Evolutionary conservation across 768 basidiomycete species (phyloP), one percentile per base, ranked within the genome.

Genomic region (Boletus vermiculosoides): DNA sequence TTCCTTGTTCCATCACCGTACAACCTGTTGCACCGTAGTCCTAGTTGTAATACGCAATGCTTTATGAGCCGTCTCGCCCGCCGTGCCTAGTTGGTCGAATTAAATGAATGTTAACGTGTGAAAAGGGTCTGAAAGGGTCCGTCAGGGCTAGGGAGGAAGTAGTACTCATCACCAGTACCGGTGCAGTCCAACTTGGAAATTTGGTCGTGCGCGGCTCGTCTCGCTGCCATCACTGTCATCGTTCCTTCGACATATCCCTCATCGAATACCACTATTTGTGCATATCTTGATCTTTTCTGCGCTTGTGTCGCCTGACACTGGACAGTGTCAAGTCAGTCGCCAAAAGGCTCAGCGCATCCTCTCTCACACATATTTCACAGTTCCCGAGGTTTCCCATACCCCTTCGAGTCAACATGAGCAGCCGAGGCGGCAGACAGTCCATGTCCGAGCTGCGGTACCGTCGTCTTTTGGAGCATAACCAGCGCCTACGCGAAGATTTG

Each of bases 361-460:
- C 44, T 41, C 58, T 56, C 34, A 56, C 59, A 33, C 50, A 30
- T 5, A 44, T 50, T 25, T 23, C 53, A 30, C 23, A 51, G 53
- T 28, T 39, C 4, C 42, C 36, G 40, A 54, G n/a, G 31, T 44
- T 51, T 45, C 47, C 41, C 46, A 28, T 56, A 37, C 55, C 51
- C 44, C 41, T 5, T 36, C 30, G 7, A 57, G 48, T 39, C 61
- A 71, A 31, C 65, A 87, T 87, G 85, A 85, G 81, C 63, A 77
- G 78, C 67, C 80, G 86, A 63, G 79, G 86, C 68, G 82, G 83
- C 50, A 77, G 84, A 46, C 85, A 86, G 67, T 85, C 86, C 63
- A 88, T 88, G 86, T 85, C 86, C 47, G 89, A 91, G 76, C 79
- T 91, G 72, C 90, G 88, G 77, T 83, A 90, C 55, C 80, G 89